phyloP scores from a whole-genome alignment of 2,329 filamentous ascomycete genomes.

The Penicillium sp. region DNA sequence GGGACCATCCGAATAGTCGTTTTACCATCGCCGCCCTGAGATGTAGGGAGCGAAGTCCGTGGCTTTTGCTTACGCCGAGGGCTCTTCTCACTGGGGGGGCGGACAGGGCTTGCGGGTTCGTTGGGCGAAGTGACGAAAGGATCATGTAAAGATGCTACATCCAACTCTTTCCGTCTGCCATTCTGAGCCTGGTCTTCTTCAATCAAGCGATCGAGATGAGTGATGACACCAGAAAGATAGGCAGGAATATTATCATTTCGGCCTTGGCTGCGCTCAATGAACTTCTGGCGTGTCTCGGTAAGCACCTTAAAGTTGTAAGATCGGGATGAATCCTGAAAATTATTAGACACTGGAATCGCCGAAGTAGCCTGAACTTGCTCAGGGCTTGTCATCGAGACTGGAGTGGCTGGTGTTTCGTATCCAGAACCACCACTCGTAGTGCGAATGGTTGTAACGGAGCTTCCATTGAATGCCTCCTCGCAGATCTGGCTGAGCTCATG shows the following conservation, averaged over 20 bases:
- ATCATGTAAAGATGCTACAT: slow-evolving; percentile 16
- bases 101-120: slow-evolving; percentile 16
- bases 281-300: slow-evolving; percentile 56
- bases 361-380: slow-evolving; percentile 19
- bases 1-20: slow-evolving; percentile 59
- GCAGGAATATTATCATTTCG: slow-evolving; percentile 46
- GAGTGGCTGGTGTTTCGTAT: slow-evolving; percentile 53
- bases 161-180: neutral
- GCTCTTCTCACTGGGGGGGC: slow-evolving; percentile 9
- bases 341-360: slow-evolving; percentile 32
- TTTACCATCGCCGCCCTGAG: slow-evolving; percentile 24
- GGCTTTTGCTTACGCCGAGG: slow-evolving; percentile 13
- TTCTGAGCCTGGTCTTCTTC: slow-evolving; percentile 35
- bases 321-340: slow-evolving; percentile 47
- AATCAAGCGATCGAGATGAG: slow-evolving; percentile 58
- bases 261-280: slow-evolving; percentile 51
- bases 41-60: neutral
- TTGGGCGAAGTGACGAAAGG: slow-evolving; percentile 13
- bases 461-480: slow-evolving; percentile 85
- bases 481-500: slow-evolving; percentile 83
- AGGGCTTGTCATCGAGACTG: slow-evolving; percentile 38
- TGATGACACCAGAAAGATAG: slow-evolving; percentile 60
- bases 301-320: slow-evolving; percentile 56
- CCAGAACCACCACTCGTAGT: slow-evolving; percentile 44
- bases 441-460: slow-evolving; percentile 52